These are phyloP conservation scores for Arthroderma sp. DNA, from an alignment of 2,329 filamentous ascomycete genomes.

Conservation along the genomic window DNA sequence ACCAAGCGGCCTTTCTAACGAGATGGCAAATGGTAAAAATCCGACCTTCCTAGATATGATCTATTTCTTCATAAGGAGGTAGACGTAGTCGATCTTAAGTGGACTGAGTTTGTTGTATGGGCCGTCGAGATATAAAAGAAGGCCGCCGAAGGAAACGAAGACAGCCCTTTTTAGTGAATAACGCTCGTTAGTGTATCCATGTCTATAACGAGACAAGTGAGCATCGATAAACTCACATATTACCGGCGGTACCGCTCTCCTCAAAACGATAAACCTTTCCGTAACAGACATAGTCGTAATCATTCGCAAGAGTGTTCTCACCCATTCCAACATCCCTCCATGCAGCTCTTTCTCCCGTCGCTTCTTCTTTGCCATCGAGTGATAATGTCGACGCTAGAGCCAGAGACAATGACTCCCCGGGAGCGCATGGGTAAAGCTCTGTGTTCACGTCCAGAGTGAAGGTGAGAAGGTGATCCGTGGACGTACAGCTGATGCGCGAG, in stretches of 20 bases:
- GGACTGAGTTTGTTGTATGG: slow-evolving; percentile 93
- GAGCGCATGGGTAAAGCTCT: slow-evolving; percentile 69
- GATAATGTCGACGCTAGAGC: slow-evolving; percentile 75
- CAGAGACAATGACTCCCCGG: slow-evolving; percentile 66
- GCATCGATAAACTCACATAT: slow-evolving; percentile 52
- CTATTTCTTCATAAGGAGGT: slow-evolving; percentile 86
- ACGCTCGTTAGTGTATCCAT: slow-evolving; percentile 13
- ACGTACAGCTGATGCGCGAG: slow-evolving; percentile 67
- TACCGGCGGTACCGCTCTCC: slow-evolving; percentile 54
- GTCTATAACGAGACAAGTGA: too few relatives aligned
- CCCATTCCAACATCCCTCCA: slow-evolving; percentile 63
- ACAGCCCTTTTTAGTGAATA: slow-evolving; percentile 60
- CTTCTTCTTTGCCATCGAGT: slow-evolving; percentile 74
- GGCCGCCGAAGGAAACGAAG: slow-evolving; percentile 84
- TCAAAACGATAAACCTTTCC: slow-evolving; percentile 43
- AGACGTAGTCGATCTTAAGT: slow-evolving; percentile 83
- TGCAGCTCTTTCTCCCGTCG: slow-evolving; percentile 44
- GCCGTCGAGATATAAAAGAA: slow-evolving; percentile 81
- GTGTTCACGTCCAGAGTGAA: slow-evolving; percentile 88
- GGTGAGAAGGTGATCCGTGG: slow-evolving; percentile 58
- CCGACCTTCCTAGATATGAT: background rate
- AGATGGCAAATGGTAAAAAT: background rate
- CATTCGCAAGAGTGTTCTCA: slow-evolving; percentile 43
- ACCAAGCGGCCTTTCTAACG: background rate
- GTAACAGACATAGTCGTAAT: slow-evolving; percentile 42